A percentile compares a stretch with the other conserved stretches of the same genome.
Evolutionary conservation across 2,329 filamentous ascomycete species (phyloP).

Genomic region (Fusarium illudens): DNA sequence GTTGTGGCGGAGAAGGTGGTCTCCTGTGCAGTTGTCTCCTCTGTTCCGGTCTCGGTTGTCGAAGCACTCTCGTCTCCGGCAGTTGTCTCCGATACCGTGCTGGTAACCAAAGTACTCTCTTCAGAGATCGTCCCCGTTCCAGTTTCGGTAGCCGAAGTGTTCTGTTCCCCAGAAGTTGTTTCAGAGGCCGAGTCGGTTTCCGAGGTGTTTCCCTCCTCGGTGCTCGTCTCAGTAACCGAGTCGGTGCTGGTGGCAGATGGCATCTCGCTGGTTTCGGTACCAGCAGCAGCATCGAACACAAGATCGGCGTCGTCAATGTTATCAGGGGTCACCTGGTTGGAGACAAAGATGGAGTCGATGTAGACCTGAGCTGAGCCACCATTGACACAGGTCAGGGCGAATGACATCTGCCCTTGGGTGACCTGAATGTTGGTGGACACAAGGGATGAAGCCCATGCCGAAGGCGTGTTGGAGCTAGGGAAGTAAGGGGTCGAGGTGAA

Average conservation of each 20-base stretch:
- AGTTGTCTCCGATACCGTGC: not conserved
- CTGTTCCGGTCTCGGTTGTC: not conserved
- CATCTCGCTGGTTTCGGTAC: not conserved
- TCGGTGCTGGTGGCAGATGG: not conserved
- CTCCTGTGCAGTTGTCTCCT: not conserved
- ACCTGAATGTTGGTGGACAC: not conserved
- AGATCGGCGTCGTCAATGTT: not conserved
- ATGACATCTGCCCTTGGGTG: not conserved
- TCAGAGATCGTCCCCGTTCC: not conserved
- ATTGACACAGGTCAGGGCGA: not conserved
- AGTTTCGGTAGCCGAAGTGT: not conserved
- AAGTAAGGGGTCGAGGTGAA: not conserved
- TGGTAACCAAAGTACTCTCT: not conserved
- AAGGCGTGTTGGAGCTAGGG: not conserved
- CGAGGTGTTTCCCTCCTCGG: not conserved
- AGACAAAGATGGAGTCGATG: not conserved
- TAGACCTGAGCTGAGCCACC: not conserved
- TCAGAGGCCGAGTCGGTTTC: not conserved
- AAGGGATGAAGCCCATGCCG: not conserved
- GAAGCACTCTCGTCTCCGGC: not conserved
- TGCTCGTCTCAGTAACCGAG: not conserved
- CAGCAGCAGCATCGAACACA: not conserved
- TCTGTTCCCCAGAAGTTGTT: not conserved
- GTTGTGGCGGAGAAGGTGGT: not conserved
- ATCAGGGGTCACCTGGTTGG: not conserved